Evolutionary conservation across 257 asterid species (phyloP).

Genomic region (Jaltomata sinuosa): DNA sequence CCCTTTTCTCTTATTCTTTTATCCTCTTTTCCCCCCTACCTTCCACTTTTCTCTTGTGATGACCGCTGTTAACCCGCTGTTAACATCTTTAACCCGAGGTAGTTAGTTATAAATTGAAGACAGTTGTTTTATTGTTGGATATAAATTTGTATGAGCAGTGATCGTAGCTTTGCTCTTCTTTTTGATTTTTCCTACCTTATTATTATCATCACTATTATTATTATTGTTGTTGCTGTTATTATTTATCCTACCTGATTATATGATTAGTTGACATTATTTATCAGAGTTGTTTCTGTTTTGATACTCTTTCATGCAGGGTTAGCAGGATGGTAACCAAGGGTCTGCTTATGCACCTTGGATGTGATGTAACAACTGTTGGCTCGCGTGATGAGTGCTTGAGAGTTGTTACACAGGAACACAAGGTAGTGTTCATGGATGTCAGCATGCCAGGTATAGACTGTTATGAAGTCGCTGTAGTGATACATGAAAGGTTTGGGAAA

Average conservation of each 20-base stretch:
- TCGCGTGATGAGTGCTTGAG: conserved; percentile 78
- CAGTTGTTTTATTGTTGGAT: neutral
- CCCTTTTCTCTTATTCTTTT: neutral
- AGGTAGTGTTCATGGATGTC: conserved; percentile 64
- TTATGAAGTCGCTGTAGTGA: conserved; percentile 52
- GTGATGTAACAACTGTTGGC: conserved; percentile 66
- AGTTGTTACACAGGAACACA: conserved; percentile 57
- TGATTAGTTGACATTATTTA: neutral
- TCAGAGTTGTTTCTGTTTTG: neutral
- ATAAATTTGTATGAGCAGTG: neutral
- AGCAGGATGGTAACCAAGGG: conserved; percentile 88
- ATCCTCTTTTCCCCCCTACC: neutral
- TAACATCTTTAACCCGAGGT: neutral
- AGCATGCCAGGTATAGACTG: conserved; percentile 50
- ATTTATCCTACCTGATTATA: neutral
- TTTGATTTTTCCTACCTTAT: neutral
- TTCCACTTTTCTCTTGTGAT: neutral
- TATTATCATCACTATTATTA: no score
- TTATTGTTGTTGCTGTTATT: neutral
- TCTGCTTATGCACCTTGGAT: conserved; percentile 80
- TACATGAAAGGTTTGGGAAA: conserved; percentile 58
- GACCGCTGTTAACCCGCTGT: no score
- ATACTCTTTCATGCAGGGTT: conserved; percentile 33
- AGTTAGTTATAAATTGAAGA: neutral
- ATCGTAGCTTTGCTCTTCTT: neutral